These are phyloP conservation scores for Echium plantagineum DNA, from an alignment of 257 asterid species.

Conservation along the genomic window DNA sequence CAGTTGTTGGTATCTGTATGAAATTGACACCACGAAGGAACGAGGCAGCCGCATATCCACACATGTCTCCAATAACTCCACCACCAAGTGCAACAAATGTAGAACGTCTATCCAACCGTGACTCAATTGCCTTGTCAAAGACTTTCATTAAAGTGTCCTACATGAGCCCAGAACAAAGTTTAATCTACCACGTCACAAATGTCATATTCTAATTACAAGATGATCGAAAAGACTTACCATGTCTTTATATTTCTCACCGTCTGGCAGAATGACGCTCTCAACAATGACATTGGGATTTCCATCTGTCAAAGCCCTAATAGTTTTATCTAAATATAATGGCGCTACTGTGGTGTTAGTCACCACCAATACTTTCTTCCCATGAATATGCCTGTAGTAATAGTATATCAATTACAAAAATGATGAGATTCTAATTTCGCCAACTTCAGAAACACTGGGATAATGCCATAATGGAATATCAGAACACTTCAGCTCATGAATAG, in stretches of 20 bases:
- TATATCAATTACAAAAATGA: constrained; percentile 3
- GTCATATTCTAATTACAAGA: constrained; percentile 1
- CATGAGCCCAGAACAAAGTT: constrained; percentile 14
- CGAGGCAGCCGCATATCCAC: constrained; percentile 99
- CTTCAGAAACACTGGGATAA: not conserved
- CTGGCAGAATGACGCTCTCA: constrained; percentile 87
- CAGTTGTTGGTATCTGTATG: constrained; percentile 97
- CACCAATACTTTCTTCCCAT: constrained; percentile 88
- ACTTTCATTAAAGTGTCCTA: constrained; percentile 92
- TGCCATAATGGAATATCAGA: not conserved
- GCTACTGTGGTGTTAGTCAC: constrained; percentile 92
- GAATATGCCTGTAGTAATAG: constrained; percentile 62
- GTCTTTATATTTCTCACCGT: constrained; percentile 83
- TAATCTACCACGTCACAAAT: constrained; percentile 8
- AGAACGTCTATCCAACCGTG: constrained; percentile 81
- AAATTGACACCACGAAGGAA: constrained; percentile 95
- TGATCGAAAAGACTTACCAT: constrained; percentile 46
- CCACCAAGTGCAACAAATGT: constrained; percentile 99
- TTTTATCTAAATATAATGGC: constrained; percentile 76
- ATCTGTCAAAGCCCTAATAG: constrained; percentile 65
- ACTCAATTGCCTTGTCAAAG: constrained; percentile 88
- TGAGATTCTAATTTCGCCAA: not conserved
- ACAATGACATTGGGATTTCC: constrained; percentile 71
- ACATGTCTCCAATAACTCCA: constrained; percentile 99
- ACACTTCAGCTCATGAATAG: not conserved